Evolutionary conservation across 805 yeast species (phyloP), one percentile per base, ranked within the genome.

Genomic region (Candida odintsovae): DNA sequence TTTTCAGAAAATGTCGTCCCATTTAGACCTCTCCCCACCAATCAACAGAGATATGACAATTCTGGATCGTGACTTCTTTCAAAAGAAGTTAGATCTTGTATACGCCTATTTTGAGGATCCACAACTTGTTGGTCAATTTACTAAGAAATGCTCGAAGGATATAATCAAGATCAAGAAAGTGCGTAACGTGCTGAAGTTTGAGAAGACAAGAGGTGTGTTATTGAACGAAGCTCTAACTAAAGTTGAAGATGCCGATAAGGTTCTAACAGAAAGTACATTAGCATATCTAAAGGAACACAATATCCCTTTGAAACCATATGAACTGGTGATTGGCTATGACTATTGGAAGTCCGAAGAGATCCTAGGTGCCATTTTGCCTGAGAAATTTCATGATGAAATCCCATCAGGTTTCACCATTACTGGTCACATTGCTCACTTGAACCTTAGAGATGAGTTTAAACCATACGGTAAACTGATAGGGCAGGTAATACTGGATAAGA

Each of bases 341-440:
- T 87, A 79, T 64, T 94, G 98, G 98, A 81, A 80, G 54, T 74
- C 90, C 0, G 99, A 95, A 46, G 97, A 94, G 55, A 84, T 94
- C 15, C 69, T 94, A 35, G 70, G 73, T 40, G 77, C 96, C 0
- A 77, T 90, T 4, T 65, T 94, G 40, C 99, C 99, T 0, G 83
- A 77, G 40, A 72, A 80, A 18, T 64, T 80, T 19, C 65, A 78
- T 7, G 82, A 77, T 38, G 96, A 89, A 47, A 71, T 84, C 9
- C 99, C 99, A 1, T 73, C 94, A 1, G 95, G 98, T 0, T 94
- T 86, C 63, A 87, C 98, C 1, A 80, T 82, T 33, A 95, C 95
- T 0, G 99, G 99, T 0, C 98, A 94, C 66, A 77, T 94, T 48
- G 99, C 98, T 0, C 99, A 94, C 65, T 66, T 95, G 59, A 94